Conservation (phyloP, 2,329 filamentous ascomycete species). For the Exophiala alcalophila region DNA sequence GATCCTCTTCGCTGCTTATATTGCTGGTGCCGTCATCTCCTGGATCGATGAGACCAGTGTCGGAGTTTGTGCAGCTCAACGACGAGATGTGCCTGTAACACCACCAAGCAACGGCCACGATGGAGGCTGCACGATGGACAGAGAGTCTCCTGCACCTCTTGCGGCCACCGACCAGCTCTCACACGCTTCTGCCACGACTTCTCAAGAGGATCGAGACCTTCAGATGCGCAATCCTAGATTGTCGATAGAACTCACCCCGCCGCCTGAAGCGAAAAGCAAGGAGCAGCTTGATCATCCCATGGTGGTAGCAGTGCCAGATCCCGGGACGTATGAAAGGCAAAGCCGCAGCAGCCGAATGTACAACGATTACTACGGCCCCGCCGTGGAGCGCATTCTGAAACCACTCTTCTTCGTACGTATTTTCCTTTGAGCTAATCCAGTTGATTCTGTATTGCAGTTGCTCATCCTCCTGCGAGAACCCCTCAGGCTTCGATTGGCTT, state of each 20-base stretch:
- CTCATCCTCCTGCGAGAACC: no score
- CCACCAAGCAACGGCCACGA: no score
- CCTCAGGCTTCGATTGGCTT: conserved; percentile 62
- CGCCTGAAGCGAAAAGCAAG: neutral
- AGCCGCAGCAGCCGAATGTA: conserved; percentile 39
- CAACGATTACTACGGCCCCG: conserved; percentile 46
- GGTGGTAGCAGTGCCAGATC: neutral
- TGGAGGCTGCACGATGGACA: no score
- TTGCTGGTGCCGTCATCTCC: conserved; percentile 52
- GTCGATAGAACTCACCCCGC: neutral
- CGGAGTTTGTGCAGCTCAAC: no score
- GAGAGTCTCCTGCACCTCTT: no score
- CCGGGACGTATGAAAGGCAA: conserved; percentile 1
- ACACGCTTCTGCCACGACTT: no score
- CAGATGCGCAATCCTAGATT: no score
- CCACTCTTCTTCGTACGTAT: conserved; percentile 66
- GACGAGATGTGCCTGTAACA: no score
- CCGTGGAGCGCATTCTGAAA: conserved; percentile 56
- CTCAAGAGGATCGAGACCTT: no score
- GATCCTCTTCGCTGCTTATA: conserved; percentile 55
- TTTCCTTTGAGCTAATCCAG: no score
- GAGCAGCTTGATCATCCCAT: neutral
- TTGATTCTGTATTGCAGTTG: no score
- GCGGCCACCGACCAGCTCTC: no score
- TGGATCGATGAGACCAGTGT: conserved; percentile 47